Percentiles rank a stretch among this genome's conserved stretches.
Evolutionary conservation across 1,284 basidiomycete genomes (phyloP).

Genomic region (Boletellus deceptivus): DNA sequence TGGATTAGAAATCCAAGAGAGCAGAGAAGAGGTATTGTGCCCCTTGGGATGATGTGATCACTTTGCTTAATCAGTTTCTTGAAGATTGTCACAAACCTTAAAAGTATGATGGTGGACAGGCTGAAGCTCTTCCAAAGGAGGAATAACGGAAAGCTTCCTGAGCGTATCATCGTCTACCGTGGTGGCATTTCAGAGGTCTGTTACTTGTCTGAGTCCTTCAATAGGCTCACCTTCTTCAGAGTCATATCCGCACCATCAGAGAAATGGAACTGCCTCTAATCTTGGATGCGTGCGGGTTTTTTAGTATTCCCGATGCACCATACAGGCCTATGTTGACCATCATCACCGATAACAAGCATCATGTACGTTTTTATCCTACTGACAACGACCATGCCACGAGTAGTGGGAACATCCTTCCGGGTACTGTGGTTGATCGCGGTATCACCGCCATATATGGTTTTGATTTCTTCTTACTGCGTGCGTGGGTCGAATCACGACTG

Average conservation of each 20-base stretch:
- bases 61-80: slow-evolving; percentile 41
- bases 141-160: slow-evolving; percentile 48
- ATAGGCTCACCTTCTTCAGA: slow-evolving; percentile 39
- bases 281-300: slow-evolving; percentile 54
- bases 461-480: slow-evolving; percentile 74
- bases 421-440: slow-evolving; percentile 73
- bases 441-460: slow-evolving; percentile 74
- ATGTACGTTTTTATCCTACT: slow-evolving; percentile 80
- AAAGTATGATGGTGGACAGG: slow-evolving; percentile 67
- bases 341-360: slow-evolving; percentile 77
- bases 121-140: slow-evolving; percentile 49
- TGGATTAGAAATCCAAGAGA: slow-evolving; percentile 68
- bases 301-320: slow-evolving; percentile 35
- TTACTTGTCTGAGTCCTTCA: not conserved
- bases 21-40: slow-evolving; percentile 59
- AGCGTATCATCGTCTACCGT: slow-evolving; percentile 72
- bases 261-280: slow-evolving; percentile 64
- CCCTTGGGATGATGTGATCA: slow-evolving; percentile 26
- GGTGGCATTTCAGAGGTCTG: slow-evolving; percentile 74
- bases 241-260: slow-evolving; percentile 68
- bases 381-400: slow-evolving; percentile 54
- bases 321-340: slow-evolving; percentile 73
- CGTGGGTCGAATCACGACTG: slow-evolving; percentile 4
- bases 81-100: slow-evolving; percentile 51
- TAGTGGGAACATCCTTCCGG: slow-evolving; percentile 70